Percentiles rank a stretch among this genome's conserved stretches.
phyloP scores from a whole-genome alignment of 371 early-diverging fungal genomes.

The Choanephora cucurbitarum region DNA sequence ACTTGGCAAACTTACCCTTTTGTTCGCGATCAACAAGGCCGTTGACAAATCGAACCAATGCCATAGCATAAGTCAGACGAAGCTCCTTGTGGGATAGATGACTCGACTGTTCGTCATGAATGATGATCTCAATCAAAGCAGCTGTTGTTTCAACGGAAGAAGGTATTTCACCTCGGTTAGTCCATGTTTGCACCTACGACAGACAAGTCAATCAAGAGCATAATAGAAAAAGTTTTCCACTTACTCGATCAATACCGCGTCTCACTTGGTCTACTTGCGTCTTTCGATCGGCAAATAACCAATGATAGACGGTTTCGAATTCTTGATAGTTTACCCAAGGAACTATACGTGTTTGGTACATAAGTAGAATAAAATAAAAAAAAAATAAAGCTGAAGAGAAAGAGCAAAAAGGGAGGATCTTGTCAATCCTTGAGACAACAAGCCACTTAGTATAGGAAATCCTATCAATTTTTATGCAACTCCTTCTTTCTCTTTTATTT shows the following conservation, averaged over 20 bases:
- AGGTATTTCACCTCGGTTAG: conserved; percentile 59
- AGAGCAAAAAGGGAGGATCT: conserved; percentile 1
- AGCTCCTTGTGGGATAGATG: conserved; percentile 56
- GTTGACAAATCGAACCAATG: conserved; percentile 62
- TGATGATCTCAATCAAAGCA: conserved; percentile 52
- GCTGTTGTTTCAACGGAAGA: conserved; percentile 62
- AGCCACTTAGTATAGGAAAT: neutral
- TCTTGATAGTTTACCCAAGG: conserved; percentile 54
- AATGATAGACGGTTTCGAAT: conserved; percentile 44
- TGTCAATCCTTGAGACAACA: too few relatives aligned
- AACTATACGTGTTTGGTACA: conserved; percentile 39
- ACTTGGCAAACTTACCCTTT: conserved; percentile 48
- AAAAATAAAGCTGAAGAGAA: too few relatives aligned
- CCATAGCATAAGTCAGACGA: conserved; percentile 60
- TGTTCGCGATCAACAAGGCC: conserved; percentile 68
- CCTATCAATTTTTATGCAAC: neutral
- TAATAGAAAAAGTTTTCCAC: too few relatives aligned
- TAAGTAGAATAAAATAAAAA: too few relatives aligned
- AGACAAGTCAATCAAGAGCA: neutral
- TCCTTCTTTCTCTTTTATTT: conserved; percentile 4
- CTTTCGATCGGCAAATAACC: conserved; percentile 45
- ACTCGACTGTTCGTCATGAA: conserved; percentile 47
- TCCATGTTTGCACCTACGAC: conserved; percentile 65
- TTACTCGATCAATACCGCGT: conserved; percentile 42
- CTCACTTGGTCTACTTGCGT: conserved; percentile 22